Evolutionary conservation across 345 rosid species (phyloP).

Genomic region (Bruguiera sexangula): DNA sequence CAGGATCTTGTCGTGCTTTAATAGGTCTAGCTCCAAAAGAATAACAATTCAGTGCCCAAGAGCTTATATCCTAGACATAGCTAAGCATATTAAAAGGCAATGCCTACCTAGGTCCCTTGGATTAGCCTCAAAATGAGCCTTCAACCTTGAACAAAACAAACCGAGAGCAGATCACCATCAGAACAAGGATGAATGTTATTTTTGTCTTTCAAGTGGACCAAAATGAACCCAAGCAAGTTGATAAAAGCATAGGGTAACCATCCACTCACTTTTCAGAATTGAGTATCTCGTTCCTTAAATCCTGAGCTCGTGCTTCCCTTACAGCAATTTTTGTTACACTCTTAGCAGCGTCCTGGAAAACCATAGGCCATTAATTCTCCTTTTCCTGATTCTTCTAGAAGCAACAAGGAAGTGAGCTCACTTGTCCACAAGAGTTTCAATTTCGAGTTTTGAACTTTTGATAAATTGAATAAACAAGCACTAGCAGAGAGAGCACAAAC

Average conservation of each 20-base stretch:
- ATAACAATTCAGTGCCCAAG: conserved; percentile 3
- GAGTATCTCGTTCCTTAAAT: conserved; percentile 80
- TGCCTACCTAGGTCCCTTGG: conserved; percentile 65
- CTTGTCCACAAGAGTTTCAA: too few relatives aligned
- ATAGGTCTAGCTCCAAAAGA: conserved; percentile 44
- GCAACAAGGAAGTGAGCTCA: neutral
- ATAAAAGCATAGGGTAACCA: neutral
- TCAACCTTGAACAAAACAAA: conserved; percentile 51
- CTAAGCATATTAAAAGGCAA: neutral
- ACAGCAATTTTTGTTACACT: conserved; percentile 82
- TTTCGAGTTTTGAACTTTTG: too few relatives aligned
- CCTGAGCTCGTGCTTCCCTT: conserved; percentile 88
- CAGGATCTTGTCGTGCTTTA: conserved; percentile 77
- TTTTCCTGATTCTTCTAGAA: neutral
- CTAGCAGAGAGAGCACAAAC: too few relatives aligned
- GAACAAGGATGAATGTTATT: neutral
- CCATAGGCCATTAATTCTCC: neutral
- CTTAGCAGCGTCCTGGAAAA: conserved; percentile 77
- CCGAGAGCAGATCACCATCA: neutral
- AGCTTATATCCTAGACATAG: neutral
- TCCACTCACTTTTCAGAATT: conserved; percentile 85
- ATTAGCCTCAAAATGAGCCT: conserved; percentile 83
- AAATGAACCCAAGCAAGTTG: neutral
- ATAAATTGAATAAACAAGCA: too few relatives aligned
- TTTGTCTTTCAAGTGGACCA: neutral